Evolutionary conservation across 805 yeast species (phyloP), one percentile per base, ranked within the genome.

Genomic region (Wickerhamiella siamensis): DNA sequence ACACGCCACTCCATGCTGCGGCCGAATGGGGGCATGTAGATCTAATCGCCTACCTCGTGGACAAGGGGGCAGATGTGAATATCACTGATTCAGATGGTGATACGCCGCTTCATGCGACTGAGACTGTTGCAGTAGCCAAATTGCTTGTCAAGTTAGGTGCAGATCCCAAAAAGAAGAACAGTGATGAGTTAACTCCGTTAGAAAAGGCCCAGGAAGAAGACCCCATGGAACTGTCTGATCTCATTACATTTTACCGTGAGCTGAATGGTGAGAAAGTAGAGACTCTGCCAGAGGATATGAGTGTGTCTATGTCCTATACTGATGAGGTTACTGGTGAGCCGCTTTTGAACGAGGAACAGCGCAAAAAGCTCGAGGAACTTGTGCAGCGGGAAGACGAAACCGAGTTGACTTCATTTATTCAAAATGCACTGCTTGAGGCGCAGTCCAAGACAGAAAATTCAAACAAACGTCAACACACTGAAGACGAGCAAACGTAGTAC

Each of bases 1-100:
- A 93, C 61, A 88, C 97, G 0, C 94, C 98, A 5, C 70, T 91
- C 10, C 99, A 91, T 59, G 99, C 99, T 0, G 97, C 98, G 1
- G 94, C 93, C 2, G 80, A 96, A 1, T 91, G 91, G 59, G 88
- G 88, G 6, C 87, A 88, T 56, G 51, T 62, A 2, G 86, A 79
- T 8, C 64, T 91, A 32, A 63, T 91, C 31, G 58, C 63, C 43
- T 72, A 70, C 47, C 65, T 84, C 36, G 58, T 81, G 4, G 57
- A 62, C 16, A 51, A 61, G 16, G 82, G 82, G 6, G 97, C 95
- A 5, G 78, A 91, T 55, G 71, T 86, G 19, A 86, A 91, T 57
- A 64, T 87, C 26, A 75, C 69, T 44, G 99, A 91, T 51, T 62
- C 62, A 18, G 98, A 93, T 49, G 96, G 97, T 2, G 99, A 91